phyloP scores from a whole-genome alignment of 192 early-diverging fungal genomes.

The Thoreauomyces humboldtii region DNA sequence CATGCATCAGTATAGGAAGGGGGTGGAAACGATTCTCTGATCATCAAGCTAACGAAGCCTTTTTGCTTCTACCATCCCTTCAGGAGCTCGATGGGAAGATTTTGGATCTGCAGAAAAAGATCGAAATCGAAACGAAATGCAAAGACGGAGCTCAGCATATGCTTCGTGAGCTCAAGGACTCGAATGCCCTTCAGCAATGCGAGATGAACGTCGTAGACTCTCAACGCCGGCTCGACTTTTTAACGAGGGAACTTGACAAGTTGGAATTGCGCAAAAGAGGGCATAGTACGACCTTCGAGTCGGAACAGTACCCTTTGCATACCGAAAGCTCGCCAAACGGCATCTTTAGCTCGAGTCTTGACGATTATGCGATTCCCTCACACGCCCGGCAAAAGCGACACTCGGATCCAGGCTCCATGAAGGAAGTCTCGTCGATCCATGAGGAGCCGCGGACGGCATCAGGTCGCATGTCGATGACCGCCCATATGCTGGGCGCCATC shows the following conservation, averaged over 20 bases:
- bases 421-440: slow-evolving; percentile 31
- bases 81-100: slow-evolving; percentile 63
- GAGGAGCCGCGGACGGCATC: slow-evolving; percentile 70
- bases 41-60: neutral
- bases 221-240: slow-evolving; percentile 38
- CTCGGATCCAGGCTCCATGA: slow-evolving; percentile 28
- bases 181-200: slow-evolving; percentile 70
- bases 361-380: too few relatives aligned
- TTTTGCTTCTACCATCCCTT: neutral
- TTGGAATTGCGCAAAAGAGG: slow-evolving; percentile 30
- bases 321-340: too few relatives aligned
- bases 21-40: too few relatives aligned
- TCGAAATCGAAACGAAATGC: slow-evolving; percentile 71
- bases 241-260: slow-evolving; percentile 35
- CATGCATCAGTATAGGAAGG: too few relatives aligned
- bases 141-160: slow-evolving; percentile 71
- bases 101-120: slow-evolving; percentile 65
- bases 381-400: slow-evolving; percentile 14
- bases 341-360: too few relatives aligned
- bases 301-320: too few relatives aligned
- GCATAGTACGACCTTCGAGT: too few relatives aligned
- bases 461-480: slow-evolving; percentile 33
- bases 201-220: slow-evolving; percentile 51
- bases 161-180: slow-evolving; percentile 69
- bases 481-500: slow-evolving; percentile 21